Conservation (phyloP, 768 basidiomycete genomes). For the Calocera cornea region DNA sequence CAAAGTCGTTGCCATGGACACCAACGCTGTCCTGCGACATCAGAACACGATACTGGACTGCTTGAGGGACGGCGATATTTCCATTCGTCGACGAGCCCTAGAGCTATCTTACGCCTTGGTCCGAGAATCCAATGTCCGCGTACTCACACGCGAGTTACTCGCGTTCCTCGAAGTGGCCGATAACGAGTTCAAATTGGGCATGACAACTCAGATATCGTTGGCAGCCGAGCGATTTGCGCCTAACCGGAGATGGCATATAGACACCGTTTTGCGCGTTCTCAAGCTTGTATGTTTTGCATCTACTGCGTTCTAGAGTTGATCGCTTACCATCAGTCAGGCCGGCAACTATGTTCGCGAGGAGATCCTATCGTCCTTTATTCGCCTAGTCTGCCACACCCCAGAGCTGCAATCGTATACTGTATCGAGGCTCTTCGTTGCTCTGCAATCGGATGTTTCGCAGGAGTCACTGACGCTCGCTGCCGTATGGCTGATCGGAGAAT, state of each 20-base stretch:
- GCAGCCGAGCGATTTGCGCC: conserved; percentile 95
- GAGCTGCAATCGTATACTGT: conserved; percentile 93
- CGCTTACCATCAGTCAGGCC: conserved; percentile 39
- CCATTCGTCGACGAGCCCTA: conserved; percentile 88
- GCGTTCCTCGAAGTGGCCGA: conserved; percentile 97
- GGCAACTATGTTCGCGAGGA: conserved; percentile 98
- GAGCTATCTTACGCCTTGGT: conserved; percentile 95
- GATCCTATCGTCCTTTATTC: conserved; percentile 85
- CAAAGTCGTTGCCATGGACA: conserved; percentile 96
- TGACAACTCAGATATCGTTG: conserved; percentile 94
- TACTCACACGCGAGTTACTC: conserved; percentile 81
- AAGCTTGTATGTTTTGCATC: conserved; percentile 54
- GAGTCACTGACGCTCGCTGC: conserved; percentile 87
- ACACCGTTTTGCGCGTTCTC: conserved; percentile 83
- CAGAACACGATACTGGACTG: conserved; percentile 98
- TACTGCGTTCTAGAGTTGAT: background rate
- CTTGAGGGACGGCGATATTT: conserved; percentile 96
- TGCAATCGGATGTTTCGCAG: conserved; percentile 86
- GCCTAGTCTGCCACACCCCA: conserved; percentile 90
- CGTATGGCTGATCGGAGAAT: conserved; percentile 95
- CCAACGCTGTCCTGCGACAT: conserved; percentile 94
- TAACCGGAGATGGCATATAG: conserved; percentile 98
- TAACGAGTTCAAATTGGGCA: conserved; percentile 94
- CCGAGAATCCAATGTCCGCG: conserved; percentile 85
- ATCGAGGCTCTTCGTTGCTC: conserved; percentile 75